Evolutionary conservation across 257 asterid species (phyloP).

Genomic region (Haberlea rhodopensis): DNA sequence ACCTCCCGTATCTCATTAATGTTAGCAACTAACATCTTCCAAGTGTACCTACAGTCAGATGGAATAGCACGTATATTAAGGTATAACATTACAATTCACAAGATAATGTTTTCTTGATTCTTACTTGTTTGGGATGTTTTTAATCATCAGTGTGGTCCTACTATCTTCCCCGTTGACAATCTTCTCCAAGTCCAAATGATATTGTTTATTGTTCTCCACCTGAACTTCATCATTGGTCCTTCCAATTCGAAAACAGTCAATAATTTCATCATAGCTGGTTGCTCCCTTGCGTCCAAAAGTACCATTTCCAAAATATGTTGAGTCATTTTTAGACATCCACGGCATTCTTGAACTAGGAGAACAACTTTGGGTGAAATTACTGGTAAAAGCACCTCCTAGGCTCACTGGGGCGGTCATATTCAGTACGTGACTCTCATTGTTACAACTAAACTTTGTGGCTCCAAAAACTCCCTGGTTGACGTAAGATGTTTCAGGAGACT

Average conservation of each 20-base stretch:
- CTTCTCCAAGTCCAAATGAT: conserved; percentile 84
- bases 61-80: conserved; percentile 17
- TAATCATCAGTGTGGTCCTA: conserved; percentile 92
- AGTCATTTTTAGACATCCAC: conserved; percentile 61
- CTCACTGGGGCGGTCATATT: conserved; percentile 52
- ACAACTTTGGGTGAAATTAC: conserved; percentile 56
- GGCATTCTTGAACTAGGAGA: conserved; percentile 68
- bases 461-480: conserved; percentile 52
- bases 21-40: conserved; percentile 84
- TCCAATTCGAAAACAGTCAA: conserved; percentile 70
- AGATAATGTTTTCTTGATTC: conserved; percentile 29
- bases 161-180: conserved; percentile 71
- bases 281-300: conserved; percentile 62
- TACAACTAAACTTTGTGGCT: conserved; percentile 41
- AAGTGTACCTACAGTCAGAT: conserved; percentile 66
- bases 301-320: conserved; percentile 60
- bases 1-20: conserved; percentile 88
- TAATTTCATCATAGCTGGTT: conserved; percentile 42
- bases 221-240: conserved; percentile 61
- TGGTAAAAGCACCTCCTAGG: conserved; percentile 58
- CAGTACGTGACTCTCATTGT: conserved; percentile 42
- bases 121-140: conserved; percentile 96
- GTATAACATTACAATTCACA: conserved; percentile 6
- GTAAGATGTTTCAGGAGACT: conserved; percentile 73
- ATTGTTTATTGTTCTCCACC: conserved; percentile 68